phyloP scores from a whole-genome alignment of 75 land plant species.

The Pseudotsuga menziesii region DNA sequence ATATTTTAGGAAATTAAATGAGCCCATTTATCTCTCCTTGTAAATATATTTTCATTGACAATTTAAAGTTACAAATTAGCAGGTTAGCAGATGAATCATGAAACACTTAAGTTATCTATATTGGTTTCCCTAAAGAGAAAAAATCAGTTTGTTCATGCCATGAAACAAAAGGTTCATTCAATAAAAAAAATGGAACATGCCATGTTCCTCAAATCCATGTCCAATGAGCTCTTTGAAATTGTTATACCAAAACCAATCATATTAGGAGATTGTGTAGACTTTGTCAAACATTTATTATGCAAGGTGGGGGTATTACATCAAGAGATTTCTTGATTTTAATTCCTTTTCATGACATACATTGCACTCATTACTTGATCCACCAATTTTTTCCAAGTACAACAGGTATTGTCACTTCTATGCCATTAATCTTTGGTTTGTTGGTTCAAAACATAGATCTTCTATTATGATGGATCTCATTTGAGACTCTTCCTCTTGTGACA shows the following conservation, averaged over 20 bases:
- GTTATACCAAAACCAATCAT: conserved; percentile 69
- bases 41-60: too few species aligned
- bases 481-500: conserved; percentile 37
- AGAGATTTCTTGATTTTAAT: conserved; percentile 28
- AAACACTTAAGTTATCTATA: not conserved
- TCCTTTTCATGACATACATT: conserved; percentile 43
- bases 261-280: conserved; percentile 38
- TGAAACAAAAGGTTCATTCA: not conserved
- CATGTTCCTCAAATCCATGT: conserved; percentile 86
- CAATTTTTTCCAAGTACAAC: conserved; percentile 65
- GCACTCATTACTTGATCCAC: conserved; percentile 61
- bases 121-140: too few species aligned
- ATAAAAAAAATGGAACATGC: conserved; percentile 23
- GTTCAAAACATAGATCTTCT: conserved; percentile 15
- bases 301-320: conserved; percentile 6
- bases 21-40: too few species aligned
- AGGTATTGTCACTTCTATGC: conserved; percentile 32
- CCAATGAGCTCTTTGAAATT: conserved; percentile 69
- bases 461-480: conserved; percentile 19
- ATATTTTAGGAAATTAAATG: not conserved
- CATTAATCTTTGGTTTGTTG: conserved; percentile 15
- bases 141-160: not conserved
- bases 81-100: too few species aligned
- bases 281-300: conserved; percentile 11
- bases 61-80: too few species aligned